Conservation (phyloP, 352 stramenopile genomes). For the Pythium rhizo-oryzae region DNA sequence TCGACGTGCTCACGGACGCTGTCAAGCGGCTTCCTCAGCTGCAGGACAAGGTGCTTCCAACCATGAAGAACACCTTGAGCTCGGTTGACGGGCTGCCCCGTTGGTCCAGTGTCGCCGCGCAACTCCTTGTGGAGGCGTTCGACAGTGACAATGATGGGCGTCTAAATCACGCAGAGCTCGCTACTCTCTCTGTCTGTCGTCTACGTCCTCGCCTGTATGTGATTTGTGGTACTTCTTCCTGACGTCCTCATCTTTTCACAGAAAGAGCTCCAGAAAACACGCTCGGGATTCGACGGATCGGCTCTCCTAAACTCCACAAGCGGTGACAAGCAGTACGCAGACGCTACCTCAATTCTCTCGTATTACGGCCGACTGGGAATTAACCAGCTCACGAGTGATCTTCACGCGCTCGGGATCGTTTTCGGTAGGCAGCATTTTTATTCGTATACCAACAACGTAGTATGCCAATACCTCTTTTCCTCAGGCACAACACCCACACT, state of each 20-base stretch:
- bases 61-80: neutral
- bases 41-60: neutral
- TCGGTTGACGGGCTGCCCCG: conserved; percentile 11
- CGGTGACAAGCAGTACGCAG: neutral
- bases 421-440: conserved; percentile 36
- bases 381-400: conserved; percentile 37
- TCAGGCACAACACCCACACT: conserved; percentile 12
- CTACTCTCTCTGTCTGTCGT: conserved; percentile 10
- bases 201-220: neutral
- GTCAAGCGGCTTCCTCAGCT: conserved; percentile 32
- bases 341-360: conserved; percentile 14
- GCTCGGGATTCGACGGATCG: neutral
- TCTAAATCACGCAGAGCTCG: conserved; percentile 35
- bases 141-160: conserved; percentile 10
- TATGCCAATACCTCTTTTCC: neutral
- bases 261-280: neutral
- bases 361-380: conserved; percentile 38
- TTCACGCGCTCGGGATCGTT: conserved; percentile 43
- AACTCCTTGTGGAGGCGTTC: conserved; percentile 45
- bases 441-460: neutral
- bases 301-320: neutral
- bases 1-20: conserved; percentile 45
- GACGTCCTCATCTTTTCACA: neutral
- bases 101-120: conserved; percentile 34
- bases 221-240: neutral